These are phyloP conservation scores for Psilocybe mexicana DNA, from an alignment of 1,284 basidiomycete species.

Conservation along the genomic window DNA sequence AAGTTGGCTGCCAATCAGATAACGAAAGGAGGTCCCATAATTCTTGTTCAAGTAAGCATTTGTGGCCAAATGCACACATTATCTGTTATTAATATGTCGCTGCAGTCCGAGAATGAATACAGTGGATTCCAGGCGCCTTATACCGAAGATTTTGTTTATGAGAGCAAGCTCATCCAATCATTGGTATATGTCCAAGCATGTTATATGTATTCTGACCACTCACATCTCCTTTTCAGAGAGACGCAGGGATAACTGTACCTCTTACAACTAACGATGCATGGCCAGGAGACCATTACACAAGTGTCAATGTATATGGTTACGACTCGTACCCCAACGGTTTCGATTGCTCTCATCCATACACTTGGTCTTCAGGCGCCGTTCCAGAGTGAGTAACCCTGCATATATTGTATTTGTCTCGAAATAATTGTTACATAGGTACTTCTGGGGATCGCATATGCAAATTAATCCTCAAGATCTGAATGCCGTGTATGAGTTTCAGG, in stretches of 20 bases:
- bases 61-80: not conserved
- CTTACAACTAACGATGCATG: conserved; percentile 47
- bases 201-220: not conserved
- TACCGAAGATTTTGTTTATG: conserved; percentile 47
- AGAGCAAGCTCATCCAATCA: conserved; percentile 36
- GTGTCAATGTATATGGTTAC: conserved; percentile 50
- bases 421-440: conserved; percentile 26
- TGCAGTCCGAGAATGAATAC: conserved; percentile 54
- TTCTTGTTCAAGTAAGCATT: conserved; percentile 48
- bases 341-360: conserved; percentile 51
- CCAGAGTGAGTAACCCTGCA: conserved; percentile 33
- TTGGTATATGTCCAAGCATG: conserved; percentile 30
- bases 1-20: conserved; percentile 51
- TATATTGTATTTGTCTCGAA: not conserved
- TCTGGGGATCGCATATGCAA: conserved; percentile 40
- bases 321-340: conserved; percentile 59
- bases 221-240: conserved; percentile 29
- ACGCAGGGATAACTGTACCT: conserved; percentile 46
- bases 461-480: conserved; percentile 42
- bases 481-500: conserved; percentile 50
- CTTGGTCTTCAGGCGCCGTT: conserved; percentile 46
- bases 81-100: not conserved
- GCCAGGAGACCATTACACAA: conserved; percentile 44
- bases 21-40: conserved; percentile 51
- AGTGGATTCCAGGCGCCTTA: conserved; percentile 38